Evolutionary conservation across 257 asterid species (phyloP).

Genomic region (Solanum pinnatisectum): DNA sequence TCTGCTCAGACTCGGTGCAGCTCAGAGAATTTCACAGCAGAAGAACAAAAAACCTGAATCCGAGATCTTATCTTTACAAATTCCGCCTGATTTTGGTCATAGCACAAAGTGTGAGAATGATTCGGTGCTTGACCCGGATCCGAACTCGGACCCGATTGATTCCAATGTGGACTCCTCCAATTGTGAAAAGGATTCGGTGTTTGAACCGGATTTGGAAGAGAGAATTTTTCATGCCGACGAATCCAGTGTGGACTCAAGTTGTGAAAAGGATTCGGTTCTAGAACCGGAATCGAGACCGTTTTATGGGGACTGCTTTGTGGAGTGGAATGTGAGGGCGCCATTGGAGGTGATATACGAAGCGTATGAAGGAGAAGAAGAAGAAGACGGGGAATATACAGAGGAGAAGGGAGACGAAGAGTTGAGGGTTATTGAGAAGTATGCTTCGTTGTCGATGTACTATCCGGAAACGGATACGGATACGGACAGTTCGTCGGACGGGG

Average conservation of each 20-base stretch:
- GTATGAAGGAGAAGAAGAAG: slow-evolving; percentile 43
- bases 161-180: background rate
- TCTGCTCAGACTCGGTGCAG: slow-evolving; percentile 60
- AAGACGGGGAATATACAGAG: slow-evolving; percentile 9
- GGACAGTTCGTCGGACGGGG: slow-evolving; percentile 58
- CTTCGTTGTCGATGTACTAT: slow-evolving; percentile 59
- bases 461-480: slow-evolving; percentile 85
- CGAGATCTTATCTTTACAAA: background rate
- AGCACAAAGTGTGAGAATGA: background rate
- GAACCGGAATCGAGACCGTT: background rate
- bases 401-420: slow-evolving; percentile 20
- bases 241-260: background rate
- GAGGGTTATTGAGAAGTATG: slow-evolving; percentile 41
- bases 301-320: slow-evolving; percentile 34
- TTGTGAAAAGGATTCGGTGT: background rate
- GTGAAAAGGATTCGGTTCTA: background rate
- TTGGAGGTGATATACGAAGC: slow-evolving; percentile 80
- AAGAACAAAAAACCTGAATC: background rate
- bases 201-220: background rate
- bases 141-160: background rate
- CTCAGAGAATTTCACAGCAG: slow-evolving; percentile 13
- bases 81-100: background rate
- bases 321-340: slow-evolving; percentile 92
- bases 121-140: background rate
- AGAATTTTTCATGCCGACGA: background rate